Base-by-base conservation (phyloP, 1,139 yeast genomes). In the Yamadazyma mexicana region DNA sequence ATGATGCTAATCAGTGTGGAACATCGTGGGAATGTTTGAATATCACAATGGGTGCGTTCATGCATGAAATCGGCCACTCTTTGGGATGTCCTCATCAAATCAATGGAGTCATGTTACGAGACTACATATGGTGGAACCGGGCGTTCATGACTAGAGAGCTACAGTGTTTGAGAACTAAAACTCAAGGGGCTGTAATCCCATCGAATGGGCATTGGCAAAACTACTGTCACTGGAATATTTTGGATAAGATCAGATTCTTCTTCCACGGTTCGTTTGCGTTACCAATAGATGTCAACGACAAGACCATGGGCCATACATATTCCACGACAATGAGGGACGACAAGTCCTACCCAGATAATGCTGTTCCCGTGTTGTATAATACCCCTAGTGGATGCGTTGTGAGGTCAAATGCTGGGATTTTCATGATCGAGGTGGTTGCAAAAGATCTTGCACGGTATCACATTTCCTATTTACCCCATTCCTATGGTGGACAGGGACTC, bases 61-160 rank as follows among this genome's bases (percentile, higher is more conserved):
- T 91, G 85, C 98, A 92, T 59, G 98, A 92, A 58, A 83, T 89
- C 39, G 98, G 98, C 2, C 98, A 92, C 58, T 66, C 79, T 22
- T 67, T 91, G 31, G 96, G 97, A 0, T 85, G 94, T 49, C 97
- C 98, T 1, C 98, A 92, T 61, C 95, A 89, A 61, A 86, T 81
- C 3, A 69, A 74, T 51, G 98, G 98, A 14, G 86, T 91, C 17
- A 92, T 92, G 98, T 62, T 88, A 33, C 73, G 97, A 45, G 96
- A 87, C 48, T 92, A 91, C 55, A 70, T 83, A 11, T 77, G 83
- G 50, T 77, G 88, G 72, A 87, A 91, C 59, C 73, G 98, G 43
- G 78, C 37, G 6, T 91, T 89, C 55, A 73, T 84, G 70, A 82
- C 95, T 0, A 70, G 82, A 44, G 98, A 89, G 58, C 56, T 62